Conservation (phyloP, 495 filamentous ascomycete species). For the Penicillium paxilli region DNA sequence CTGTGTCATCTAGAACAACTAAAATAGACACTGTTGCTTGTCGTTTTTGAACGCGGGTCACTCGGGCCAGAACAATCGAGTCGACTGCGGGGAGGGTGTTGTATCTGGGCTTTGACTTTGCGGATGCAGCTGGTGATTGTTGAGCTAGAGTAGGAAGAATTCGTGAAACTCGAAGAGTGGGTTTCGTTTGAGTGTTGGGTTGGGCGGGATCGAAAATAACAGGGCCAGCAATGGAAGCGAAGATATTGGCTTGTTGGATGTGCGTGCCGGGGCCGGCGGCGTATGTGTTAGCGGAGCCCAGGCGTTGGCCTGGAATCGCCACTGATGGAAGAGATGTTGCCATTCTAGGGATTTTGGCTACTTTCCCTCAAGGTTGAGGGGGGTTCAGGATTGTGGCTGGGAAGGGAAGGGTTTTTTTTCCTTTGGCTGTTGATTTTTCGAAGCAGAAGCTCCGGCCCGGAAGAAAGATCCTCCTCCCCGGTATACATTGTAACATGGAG, state of each 20-base stretch:
- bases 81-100: constrained; percentile 81
- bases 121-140: constrained; percentile 10
- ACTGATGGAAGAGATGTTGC: constrained; percentile 32
- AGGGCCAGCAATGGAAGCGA: constrained; percentile 68
- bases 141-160: constrained; percentile 5
- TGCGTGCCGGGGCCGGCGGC: constrained; percentile 79
- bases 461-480: constrained; percentile 15
- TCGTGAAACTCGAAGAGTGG: constrained; percentile 56
- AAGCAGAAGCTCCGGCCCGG: constrained; percentile 14
- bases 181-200: constrained; percentile 52
- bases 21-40: constrained; percentile 84
- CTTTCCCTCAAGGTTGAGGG: constrained; percentile 8
- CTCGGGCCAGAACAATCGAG: constrained; percentile 76
- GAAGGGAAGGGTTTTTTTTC: neutral
- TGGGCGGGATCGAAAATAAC: constrained; percentile 51
- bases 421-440: constrained; percentile 8
- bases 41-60: constrained; percentile 77
- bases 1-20: constrained; percentile 61
- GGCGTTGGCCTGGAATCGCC: constrained; percentile 70
- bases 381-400: neutral
- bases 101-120: constrained; percentile 34
- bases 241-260: constrained; percentile 66
- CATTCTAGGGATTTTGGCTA: constrained; percentile 30
- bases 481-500: no score
- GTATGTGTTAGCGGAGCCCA: constrained; percentile 66